Percentiles rank a stretch among this genome's conserved stretches.
These are phyloP conservation scores for Celoporthe dispersa DNA, from an alignment of 2,329 filamentous ascomycete species.

Conservation along the genomic window DNA sequence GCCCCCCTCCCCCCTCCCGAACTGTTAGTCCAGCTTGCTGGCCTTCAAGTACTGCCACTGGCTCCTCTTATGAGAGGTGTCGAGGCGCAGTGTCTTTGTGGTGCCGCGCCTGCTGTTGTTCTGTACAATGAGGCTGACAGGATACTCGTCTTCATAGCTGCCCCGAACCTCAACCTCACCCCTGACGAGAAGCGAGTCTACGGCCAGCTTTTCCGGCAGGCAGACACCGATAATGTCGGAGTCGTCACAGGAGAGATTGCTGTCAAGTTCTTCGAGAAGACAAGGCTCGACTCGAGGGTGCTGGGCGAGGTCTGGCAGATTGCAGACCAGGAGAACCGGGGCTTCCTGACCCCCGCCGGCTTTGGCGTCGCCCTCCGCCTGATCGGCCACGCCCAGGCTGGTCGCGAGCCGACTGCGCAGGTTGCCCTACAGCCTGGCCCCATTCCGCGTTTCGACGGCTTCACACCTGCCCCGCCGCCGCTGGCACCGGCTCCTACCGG, in stretches of 20 bases:
- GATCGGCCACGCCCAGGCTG: slow-evolving; percentile 93
- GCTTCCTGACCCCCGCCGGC: slow-evolving; percentile 87
- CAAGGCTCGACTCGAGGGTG: slow-evolving; percentile 80
- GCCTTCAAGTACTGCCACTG: not conserved
- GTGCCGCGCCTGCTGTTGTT: not conserved
- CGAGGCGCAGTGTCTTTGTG: not conserved
- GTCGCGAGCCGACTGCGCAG: slow-evolving; percentile 78
- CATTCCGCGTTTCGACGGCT: slow-evolving; percentile 89
- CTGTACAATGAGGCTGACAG: slow-evolving; percentile 7
- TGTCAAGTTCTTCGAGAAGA: slow-evolving; percentile 98
- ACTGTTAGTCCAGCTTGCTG: not conserved
- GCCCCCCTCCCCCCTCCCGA: not conserved
- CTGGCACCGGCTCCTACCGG: slow-evolving; percentile 46
- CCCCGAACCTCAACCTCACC: slow-evolving; percentile 80
- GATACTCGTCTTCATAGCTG: slow-evolving; percentile 43
- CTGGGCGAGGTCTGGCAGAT: slow-evolving; percentile 99
- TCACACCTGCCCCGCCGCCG: slow-evolving; percentile 56
- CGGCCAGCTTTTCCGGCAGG: slow-evolving; percentile 89
- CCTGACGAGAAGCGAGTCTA: slow-evolving; percentile 93
- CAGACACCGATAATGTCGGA: slow-evolving; percentile 87
- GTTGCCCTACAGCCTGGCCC: slow-evolving; percentile 84
- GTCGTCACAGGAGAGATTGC: slow-evolving; percentile 96
- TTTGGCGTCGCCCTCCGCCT: slow-evolving; percentile 92
- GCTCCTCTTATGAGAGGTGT: not conserved
- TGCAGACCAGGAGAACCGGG: slow-evolving; percentile 94